phyloP scores from a whole-genome alignment of 108 stramenopile species.

The Cylindrotheca fusiformis region DNA sequence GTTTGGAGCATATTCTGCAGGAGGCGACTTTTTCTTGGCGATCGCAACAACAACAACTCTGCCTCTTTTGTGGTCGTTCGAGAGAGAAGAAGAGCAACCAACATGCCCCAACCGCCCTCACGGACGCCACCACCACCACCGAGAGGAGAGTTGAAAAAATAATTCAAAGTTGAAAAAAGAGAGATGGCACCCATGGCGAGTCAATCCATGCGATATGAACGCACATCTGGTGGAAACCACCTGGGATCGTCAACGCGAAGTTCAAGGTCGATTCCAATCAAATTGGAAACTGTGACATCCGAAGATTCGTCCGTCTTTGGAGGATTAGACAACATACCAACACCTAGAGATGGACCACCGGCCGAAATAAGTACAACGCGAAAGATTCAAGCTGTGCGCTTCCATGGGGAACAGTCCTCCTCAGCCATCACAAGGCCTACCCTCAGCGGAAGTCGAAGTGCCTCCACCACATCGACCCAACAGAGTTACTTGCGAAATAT shows the following conservation, averaged over 20 bases:
- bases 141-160: too few species aligned
- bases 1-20: too few species aligned
- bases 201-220: not conserved
- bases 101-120: too few species aligned
- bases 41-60: too few species aligned
- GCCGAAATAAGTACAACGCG: not conserved
- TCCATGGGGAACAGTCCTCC: not conserved
- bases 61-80: too few species aligned
- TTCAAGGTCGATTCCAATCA: constrained; percentile 11
- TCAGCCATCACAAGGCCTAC: not conserved
- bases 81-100: too few species aligned
- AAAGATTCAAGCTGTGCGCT: not conserved
- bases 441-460: not conserved
- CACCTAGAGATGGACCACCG: not conserved
- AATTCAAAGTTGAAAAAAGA: too few species aligned
- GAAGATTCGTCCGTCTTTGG: constrained; percentile 38
- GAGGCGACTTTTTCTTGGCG: too few species aligned
- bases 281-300: constrained; percentile 2
- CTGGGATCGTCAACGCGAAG: not conserved
- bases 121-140: too few species aligned
- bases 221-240: not conserved
- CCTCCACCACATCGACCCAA: not conserved
- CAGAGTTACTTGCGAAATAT: constrained; percentile 4
- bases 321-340: constrained; percentile 1
- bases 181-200: not conserved